Evolutionary conservation across 1,284 basidiomycete genomes (phyloP), one percentile per base, ranked within the genome.

Genomic region (Marasmius tenuissimus): DNA sequence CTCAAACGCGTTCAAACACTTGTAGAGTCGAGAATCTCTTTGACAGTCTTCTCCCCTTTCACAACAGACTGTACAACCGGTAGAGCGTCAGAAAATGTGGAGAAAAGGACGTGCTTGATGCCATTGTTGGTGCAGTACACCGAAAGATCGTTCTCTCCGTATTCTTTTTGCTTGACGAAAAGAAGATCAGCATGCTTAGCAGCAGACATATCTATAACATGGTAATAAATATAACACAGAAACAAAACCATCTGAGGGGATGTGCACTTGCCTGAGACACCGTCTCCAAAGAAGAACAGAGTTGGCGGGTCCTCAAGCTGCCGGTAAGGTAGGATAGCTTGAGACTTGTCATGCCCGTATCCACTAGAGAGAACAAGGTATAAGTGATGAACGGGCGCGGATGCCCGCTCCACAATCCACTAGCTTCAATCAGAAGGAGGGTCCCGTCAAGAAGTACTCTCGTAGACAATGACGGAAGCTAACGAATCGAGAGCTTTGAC

Each of bases 271-370:
- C 92, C 92, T 63, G 92, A 94, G 59, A 97, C 96, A 51, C 96
- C 96, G 72, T 98, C 96, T 0, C 96, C 96, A 67, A 96, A 96
- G 85, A 97, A 97, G 77, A 97, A 96, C 16, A 96, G 79, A 0
- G 85, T 89, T 2, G 96, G 96, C 14, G 88, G 86, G 61, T 86
- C 73, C 3, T 82, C 71, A 47, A 96, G 82, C 37, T 81, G 76
- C 22, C 87, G 81, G 78, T 97, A 98, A 0, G 93, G 94, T 39
- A 95, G 78, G 69, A 97, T 97, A 12, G 94, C 91, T 68, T 89
- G 89, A 16, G 91, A 93, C 78, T 97, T 97, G 79, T 98, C 96
- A 73, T 98, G 96, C 1, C 96, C 96, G 69, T 86, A 97, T 1
- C 85, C 87, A 70, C 91, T 93, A 63, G 34, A 50, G 35, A 22